These are phyloP conservation scores for Komagataella mondaviorum DNA, from an alignment of 805 yeast genomes.

Conservation along the genomic window DNA sequence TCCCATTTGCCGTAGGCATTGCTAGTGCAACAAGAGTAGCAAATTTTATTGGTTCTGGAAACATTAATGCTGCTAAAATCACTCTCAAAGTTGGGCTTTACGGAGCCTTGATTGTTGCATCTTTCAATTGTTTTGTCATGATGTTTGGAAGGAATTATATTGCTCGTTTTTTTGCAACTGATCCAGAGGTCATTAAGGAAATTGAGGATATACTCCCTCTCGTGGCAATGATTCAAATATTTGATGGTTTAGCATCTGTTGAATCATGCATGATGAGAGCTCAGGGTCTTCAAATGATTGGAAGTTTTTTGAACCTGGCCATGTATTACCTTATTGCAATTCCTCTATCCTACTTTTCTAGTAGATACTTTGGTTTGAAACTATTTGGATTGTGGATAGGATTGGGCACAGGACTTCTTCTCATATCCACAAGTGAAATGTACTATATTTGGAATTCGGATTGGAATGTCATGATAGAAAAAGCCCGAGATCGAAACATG, in stretches of 20 bases:
- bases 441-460: conserved; percentile 31
- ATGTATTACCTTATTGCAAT: conserved; percentile 35
- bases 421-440: conserved; percentile 37
- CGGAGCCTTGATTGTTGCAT: conserved; percentile 19
- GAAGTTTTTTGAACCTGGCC: conserved; percentile 52
- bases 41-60: conserved; percentile 32
- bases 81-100: conserved; percentile 29
- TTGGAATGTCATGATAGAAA: conserved; percentile 35
- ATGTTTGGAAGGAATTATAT: conserved; percentile 32
- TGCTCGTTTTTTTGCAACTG: conserved; percentile 48
- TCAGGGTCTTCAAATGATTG: conserved; percentile 62
- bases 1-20: conserved; percentile 45
- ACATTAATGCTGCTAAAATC: conserved; percentile 19
- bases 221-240: conserved; percentile 50
- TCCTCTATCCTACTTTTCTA: conserved; percentile 31
- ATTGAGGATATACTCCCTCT: conserved; percentile 49
- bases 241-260: conserved; percentile 59
- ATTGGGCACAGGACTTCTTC: conserved; percentile 46
- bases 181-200: conserved; percentile 37
- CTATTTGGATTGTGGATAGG: conserved; percentile 68
- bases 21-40: conserved; percentile 44
- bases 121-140: conserved; percentile 29
- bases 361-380: conserved; percentile 23
- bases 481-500: conserved; percentile 14
- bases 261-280: conserved; percentile 67